These are phyloP conservation scores for Coemansia sp. DNA, from an alignment of 192 early-diverging fungal genomes.

Conservation along the genomic window DNA sequence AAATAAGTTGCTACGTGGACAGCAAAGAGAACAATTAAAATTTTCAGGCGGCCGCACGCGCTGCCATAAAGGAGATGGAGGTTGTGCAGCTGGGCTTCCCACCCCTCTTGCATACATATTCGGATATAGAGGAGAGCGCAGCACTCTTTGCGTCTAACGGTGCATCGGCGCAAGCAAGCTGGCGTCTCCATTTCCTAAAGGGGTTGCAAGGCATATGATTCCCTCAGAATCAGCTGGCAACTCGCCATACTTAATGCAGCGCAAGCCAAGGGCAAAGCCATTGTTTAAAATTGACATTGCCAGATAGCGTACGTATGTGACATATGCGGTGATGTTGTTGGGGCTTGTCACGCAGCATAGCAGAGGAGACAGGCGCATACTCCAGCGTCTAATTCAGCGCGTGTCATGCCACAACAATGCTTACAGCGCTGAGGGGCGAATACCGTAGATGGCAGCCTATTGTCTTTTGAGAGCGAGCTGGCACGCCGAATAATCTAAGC, in stretches of 20 bases:
- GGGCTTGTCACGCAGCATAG: background rate
- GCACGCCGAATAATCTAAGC: background rate
- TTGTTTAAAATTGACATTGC: background rate
- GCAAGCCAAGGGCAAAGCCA: background rate
- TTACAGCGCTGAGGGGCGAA: background rate
- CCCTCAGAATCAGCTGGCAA: background rate
- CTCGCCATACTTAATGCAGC: background rate
- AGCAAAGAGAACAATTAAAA: background rate
- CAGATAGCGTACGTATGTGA: background rate
- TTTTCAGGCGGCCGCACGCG: background rate
- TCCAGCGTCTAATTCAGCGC: background rate
- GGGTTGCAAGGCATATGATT: background rate
- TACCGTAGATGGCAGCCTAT: background rate
- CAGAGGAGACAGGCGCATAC: background rate
- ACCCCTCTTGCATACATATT: slow-evolving; percentile 3
- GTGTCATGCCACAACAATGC: background rate
- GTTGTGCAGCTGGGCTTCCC: background rate
- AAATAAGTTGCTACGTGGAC: background rate
- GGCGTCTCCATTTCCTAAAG: background rate
- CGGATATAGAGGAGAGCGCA: background rate
- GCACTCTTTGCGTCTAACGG: background rate
- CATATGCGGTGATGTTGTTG: background rate
- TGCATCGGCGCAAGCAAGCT: background rate
- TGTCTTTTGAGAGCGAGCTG: background rate
- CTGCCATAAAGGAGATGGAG: background rate